Percentiles rank a stretch among this genome's conserved stretches.
phyloP scores from a whole-genome alignment of 306 rosid species.

The Chamaecrista fasciculata region DNA sequence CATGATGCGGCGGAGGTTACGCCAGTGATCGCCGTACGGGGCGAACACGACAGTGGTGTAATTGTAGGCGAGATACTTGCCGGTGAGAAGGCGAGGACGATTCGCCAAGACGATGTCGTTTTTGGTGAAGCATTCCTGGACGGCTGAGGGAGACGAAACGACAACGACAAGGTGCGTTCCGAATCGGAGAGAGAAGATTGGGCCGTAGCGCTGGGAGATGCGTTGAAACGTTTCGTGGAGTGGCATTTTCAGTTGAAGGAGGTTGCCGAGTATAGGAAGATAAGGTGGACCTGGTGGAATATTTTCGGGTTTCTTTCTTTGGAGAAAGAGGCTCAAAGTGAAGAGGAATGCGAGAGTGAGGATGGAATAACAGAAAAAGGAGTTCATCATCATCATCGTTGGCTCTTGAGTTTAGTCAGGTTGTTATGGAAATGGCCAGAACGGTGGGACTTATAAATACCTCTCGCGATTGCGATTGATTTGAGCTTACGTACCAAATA shows the following conservation, averaged over 20 bases:
- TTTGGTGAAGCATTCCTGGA: constrained; percentile 43
- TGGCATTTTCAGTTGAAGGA: constrained; percentile 35
- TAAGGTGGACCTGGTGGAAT: constrained; percentile 39
- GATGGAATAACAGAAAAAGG: neutral
- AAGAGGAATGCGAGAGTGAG: neutral
- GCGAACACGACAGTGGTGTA: neutral
- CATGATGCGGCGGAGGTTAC: constrained; percentile 16
- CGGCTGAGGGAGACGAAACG: constrained; percentile 29
- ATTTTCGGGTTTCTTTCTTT: too few relatives aligned
- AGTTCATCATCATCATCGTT: too few relatives aligned
- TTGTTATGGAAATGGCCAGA: too few relatives aligned
- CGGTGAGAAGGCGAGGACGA: constrained; percentile 27
- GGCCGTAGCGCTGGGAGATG: constrained; percentile 36
- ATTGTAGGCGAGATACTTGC: constrained; percentile 19
- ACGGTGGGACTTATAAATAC: too few relatives aligned
- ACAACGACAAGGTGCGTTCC: constrained; percentile 19
- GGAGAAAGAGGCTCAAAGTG: too few relatives aligned
- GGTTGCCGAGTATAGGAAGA: constrained; percentile 28
- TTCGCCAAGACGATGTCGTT: constrained; percentile 43
- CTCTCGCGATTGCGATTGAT: too few relatives aligned
- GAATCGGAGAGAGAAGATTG: neutral
- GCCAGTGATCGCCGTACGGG: neutral
- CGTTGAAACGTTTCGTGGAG: constrained; percentile 24
- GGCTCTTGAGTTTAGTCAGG: too few relatives aligned
- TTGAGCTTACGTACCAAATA: too few relatives aligned